Evolutionary conservation across 176 grass and related monocot genomes (phyloP), one percentile per base, ranked within the genome.

Genomic region (Typha latifolia): DNA sequence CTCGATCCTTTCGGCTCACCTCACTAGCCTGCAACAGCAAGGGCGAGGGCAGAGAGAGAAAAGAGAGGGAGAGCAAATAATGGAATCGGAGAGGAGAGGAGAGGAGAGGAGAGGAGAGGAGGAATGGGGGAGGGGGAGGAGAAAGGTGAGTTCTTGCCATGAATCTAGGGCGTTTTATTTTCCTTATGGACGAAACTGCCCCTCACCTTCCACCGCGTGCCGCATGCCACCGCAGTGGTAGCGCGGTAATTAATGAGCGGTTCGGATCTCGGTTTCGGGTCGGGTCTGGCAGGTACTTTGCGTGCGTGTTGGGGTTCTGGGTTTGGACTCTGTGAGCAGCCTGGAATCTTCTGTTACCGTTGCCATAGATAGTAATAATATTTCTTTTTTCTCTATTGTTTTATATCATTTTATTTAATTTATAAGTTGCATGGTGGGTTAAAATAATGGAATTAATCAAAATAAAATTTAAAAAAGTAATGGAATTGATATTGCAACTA

Each of bases 171-270:
- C n/a, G 52, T 61, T 80, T 69, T 80, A 51, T 70, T 69, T 63
- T 57, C 61, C 55, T 32, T 49, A 9, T 53, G 75, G 90, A 95
- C 90, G 50, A 62, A 64, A 84, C 50, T 95, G 32, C 83, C 90
- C 90, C 63, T 59, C 49, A 61, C 52, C 66, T 48, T 66, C 75
- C 65, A 48, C 27, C 66, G 22, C 10, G 31, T 22, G 47, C 19
- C 31, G 26, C 16, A 19, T 43, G 3, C 18, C 32, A 34, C 15
- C 24, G 7, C 15, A 65, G 63, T 65, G 32, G 63, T 27, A 47
- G 5, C 1, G 32, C 14, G 63, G 29, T 65, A 65, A 65, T 37
- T 65, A 37, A 37, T 16, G 63, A 2, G 4, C 3, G n/a, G 15
- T 65, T 43, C 1, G 63, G 32, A 32, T 16, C 29, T 4, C 63